These are phyloP conservation scores for Aureobasidium sp. DNA, from an alignment of 2,329 filamentous ascomycete species.

Conservation along the genomic window DNA sequence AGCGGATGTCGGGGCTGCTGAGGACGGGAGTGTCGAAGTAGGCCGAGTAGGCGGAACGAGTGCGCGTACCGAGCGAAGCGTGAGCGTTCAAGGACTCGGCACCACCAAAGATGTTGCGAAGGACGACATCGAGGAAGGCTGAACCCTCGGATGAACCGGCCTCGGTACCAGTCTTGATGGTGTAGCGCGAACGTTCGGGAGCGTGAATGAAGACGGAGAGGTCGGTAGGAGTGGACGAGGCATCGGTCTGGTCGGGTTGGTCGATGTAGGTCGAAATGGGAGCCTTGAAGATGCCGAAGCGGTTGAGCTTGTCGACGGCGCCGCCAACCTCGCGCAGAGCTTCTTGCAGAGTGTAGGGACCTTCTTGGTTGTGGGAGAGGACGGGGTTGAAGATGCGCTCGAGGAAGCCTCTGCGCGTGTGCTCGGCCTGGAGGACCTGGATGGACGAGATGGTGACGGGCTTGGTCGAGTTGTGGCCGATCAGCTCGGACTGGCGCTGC, in stretches of 20 bases:
- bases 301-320: conserved; percentile 66
- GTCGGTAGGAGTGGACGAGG: conserved; percentile 66
- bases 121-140: conserved; percentile 77
- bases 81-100: conserved; percentile 85
- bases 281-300: conserved; percentile 81
- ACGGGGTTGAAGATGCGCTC: conserved; percentile 73
- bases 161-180: conserved; percentile 91
- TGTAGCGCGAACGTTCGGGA: conserved; percentile 71
- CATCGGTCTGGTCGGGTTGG: conserved; percentile 60
- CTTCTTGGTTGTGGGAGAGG: conserved; percentile 59
- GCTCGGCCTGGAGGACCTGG: conserved; percentile 70
- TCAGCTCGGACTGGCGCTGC: conserved; percentile 56
- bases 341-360: conserved; percentile 70
- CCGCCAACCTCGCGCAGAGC: conserved; percentile 65
- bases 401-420: conserved; percentile 80
- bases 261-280: conserved; percentile 78
- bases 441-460: conserved; percentile 85
- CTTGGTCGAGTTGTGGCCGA: conserved; percentile 74
- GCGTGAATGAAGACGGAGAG: conserved; percentile 74
- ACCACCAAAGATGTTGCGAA: conserved; percentile 90
- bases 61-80: conserved; percentile 81
- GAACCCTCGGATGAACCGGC: conserved; percentile 90
- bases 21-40: conserved; percentile 75
- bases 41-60: conserved; percentile 83
- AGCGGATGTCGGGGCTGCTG: conserved; percentile 72